Evolutionary conservation across 257 asterid species (phyloP).

Genomic region (Plantago elongata): DNA sequence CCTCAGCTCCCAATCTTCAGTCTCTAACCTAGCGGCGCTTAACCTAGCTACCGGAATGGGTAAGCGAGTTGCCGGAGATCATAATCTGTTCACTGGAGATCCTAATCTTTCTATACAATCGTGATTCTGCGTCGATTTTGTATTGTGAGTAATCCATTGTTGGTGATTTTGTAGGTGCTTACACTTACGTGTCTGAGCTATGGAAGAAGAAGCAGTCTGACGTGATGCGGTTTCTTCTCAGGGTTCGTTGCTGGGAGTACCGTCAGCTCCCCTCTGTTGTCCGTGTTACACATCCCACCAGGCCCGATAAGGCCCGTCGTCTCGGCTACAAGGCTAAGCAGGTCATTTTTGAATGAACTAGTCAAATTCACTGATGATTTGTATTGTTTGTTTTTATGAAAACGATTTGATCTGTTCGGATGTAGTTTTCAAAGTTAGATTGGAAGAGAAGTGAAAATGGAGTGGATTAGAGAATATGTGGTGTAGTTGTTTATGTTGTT

Average conservation of each 20-base stretch:
- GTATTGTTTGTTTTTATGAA: neutral
- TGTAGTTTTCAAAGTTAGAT: too few relatives aligned
- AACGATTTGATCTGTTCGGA: neutral
- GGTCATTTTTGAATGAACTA: conserved; percentile 14
- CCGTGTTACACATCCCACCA: conserved; percentile 58
- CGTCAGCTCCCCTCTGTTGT: conserved; percentile 68
- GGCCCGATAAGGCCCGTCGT: conserved; percentile 72
- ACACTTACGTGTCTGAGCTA: conserved; percentile 60
- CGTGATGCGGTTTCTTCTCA: conserved; percentile 57
- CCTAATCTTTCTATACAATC: too few relatives aligned
- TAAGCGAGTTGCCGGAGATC: too few relatives aligned
- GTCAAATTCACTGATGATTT: neutral
- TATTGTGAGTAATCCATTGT: neutral
- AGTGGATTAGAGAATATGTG: neutral
- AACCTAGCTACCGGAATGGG: too few relatives aligned
- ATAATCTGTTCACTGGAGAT: too few relatives aligned
- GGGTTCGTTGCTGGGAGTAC: conserved; percentile 72
- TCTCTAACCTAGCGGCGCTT: too few relatives aligned
- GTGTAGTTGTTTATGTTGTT: neutral
- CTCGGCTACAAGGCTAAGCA: conserved; percentile 73
- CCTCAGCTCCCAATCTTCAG: too few relatives aligned
- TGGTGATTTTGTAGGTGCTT: conserved; percentile 38
- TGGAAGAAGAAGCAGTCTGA: conserved; percentile 70
- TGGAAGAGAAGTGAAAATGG: too few relatives aligned
- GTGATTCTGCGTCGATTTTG: too few relatives aligned